These are phyloP conservation scores for Nidula niveotomentosa DNA, from an alignment of 1,284 basidiomycete species.

Conservation along the genomic window DNA sequence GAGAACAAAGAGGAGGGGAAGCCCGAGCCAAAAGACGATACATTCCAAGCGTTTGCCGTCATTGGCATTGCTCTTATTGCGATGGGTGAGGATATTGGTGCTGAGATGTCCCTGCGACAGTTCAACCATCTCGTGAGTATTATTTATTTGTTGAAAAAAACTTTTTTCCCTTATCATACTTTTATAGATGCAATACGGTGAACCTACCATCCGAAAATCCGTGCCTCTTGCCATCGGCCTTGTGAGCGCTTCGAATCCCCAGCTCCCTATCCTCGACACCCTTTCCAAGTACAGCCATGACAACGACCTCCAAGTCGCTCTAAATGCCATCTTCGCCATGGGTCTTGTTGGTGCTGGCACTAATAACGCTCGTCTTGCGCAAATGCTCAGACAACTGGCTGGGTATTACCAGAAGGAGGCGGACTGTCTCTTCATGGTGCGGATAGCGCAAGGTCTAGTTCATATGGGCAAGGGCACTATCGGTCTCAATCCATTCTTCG, in stretches of 20 bases:
- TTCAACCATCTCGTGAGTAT: slow-evolving; percentile 88
- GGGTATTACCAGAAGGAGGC: slow-evolving; percentile 98
- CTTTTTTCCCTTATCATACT: background rate
- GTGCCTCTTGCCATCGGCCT: slow-evolving; percentile 97
- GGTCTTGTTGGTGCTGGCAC: slow-evolving; percentile 97
- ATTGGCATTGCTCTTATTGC: slow-evolving; percentile 94
- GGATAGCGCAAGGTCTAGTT: slow-evolving; percentile 94
- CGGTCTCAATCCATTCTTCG: slow-evolving; percentile 97
- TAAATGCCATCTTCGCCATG: slow-evolving; percentile 99
- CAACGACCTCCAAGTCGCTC: slow-evolving; percentile 93
- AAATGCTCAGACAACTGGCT: slow-evolving; percentile 96
- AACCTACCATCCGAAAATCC: slow-evolving; percentile 88
- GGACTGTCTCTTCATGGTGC: slow-evolving; percentile 96
- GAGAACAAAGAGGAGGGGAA: slow-evolving; percentile 57
- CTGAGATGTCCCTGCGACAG: slow-evolving; percentile 94
- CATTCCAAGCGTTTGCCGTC: slow-evolving; percentile 93
- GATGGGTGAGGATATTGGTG: slow-evolving; percentile 98
- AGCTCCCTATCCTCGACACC: slow-evolving; percentile 94
- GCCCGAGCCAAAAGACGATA: slow-evolving; percentile 68
- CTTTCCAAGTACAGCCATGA: slow-evolving; percentile 99
- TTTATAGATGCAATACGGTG: slow-evolving; percentile 95
- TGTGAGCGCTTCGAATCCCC: slow-evolving; percentile 94
- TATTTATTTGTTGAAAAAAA: background rate
- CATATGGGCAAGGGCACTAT: slow-evolving; percentile 99
- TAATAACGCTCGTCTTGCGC: slow-evolving; percentile 96